Evolutionary conservation across 2,329 filamentous ascomycete species (phyloP), one percentile per base, ranked within the genome.

Genomic region (Zasmidium cellare): DNA sequence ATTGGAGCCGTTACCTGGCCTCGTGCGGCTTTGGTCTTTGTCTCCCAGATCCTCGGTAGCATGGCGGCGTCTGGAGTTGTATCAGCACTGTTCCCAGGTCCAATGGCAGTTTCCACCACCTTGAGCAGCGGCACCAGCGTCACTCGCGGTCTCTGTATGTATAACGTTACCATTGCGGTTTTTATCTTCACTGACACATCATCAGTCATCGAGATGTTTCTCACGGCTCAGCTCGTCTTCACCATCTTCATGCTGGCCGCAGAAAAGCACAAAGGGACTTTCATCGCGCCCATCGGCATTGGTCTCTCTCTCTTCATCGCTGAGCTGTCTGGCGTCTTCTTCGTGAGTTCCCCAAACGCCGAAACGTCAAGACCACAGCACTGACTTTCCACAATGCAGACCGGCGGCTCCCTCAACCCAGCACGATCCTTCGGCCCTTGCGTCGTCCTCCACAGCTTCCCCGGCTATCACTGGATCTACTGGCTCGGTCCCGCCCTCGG

Each of bases 391-490:
- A 11, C 25, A 28, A 28, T 6, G 7, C 16, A 41, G 35, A 46
- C 53, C 24, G 35, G 46, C 68, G 69, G 76, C 28, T 78, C 76
- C 2, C 70, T 80, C 31, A 80, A 81, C 56, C 79, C 79, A 38
- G 78, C 79, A 23, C 77, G 79, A 41, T 79, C 77, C 1, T 78
- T 81, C 63, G 79, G 77, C 20, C 79, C 79, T 19, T 75, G 75
- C 58, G 77, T 81, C n/a, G 70, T 77, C 25, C 69, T 76, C 2
- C 64, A 66, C 44, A 69, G 54, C 9, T 81, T 80, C 64, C 71
- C 76, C 3, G 64, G 69, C 46, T 75, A 79, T 58, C 79, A 81
- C 65, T 81, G 79, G 78, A 78, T 82, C 57, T 82, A 82, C 68
- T 82, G 79, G 79, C 57, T 80, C 47, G 79, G 79, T 0, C 79